Evolutionary conservation across 2,329 filamentous ascomycete genomes (phyloP).

Genomic region (Xenosphaeropsis pyriputrescens): DNA sequence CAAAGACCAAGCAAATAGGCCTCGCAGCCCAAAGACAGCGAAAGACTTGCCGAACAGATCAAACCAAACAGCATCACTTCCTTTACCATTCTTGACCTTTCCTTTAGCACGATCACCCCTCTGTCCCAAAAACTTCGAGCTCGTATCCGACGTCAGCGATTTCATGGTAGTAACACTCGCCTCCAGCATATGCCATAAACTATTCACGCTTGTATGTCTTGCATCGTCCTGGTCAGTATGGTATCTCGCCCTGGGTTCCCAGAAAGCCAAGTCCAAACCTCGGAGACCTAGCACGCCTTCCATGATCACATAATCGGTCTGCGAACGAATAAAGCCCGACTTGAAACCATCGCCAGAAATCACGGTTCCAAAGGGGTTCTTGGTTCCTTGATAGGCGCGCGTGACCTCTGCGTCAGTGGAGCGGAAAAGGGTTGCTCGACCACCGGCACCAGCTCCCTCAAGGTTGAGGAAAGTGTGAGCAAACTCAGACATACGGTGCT

Average conservation of each 20-base stretch:
- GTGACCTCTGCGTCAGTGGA: slow-evolving; percentile 80
- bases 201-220: slow-evolving; percentile 55
- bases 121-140: slow-evolving; percentile 47
- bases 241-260: slow-evolving; percentile 71
- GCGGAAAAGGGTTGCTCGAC: slow-evolving; percentile 75
- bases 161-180: slow-evolving; percentile 63
- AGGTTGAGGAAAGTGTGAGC: slow-evolving; percentile 86
- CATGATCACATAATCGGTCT: slow-evolving; percentile 84
- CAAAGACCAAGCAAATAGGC: slow-evolving; percentile 78
- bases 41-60: slow-evolving; percentile 75
- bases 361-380: slow-evolving; percentile 72
- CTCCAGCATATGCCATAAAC: slow-evolving; percentile 92
- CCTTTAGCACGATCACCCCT: slow-evolving; percentile 37
- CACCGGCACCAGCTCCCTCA: slow-evolving; percentile 86
- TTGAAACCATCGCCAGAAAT: slow-evolving; percentile 76
- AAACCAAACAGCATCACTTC: slow-evolving; percentile 75
- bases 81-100: slow-evolving; percentile 50
- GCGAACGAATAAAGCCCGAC: slow-evolving; percentile 61
- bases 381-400: slow-evolving; percentile 54
- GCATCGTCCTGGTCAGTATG: slow-evolving; percentile 84
- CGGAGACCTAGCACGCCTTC: slow-evolving; percentile 64
- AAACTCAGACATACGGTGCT: slow-evolving; percentile 67
- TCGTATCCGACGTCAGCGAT: slow-evolving; percentile 53
- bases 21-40: slow-evolving; percentile 64
- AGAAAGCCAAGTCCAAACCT: slow-evolving; percentile 86